phyloP scores from a whole-genome alignment of 208 protist genomes.

The Acanthamoeba quina region DNA sequence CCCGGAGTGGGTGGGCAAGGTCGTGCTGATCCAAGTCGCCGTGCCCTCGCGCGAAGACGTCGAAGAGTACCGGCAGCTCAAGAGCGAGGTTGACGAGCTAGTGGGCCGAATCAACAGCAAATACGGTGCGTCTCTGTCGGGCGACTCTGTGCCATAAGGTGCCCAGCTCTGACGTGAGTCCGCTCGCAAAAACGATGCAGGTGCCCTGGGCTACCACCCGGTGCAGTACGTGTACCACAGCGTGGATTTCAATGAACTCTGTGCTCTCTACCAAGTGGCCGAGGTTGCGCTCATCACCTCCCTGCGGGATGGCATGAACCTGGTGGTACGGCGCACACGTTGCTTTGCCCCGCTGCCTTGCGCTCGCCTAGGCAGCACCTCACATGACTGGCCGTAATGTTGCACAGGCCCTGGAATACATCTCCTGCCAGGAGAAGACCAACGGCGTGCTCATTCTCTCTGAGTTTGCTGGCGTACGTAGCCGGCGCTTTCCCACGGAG shows the following conservation, averaged over 20 bases:
- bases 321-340: conserved; percentile 71
- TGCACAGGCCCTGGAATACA: conserved; percentile 82
- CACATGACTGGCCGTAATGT: too few relatives aligned
- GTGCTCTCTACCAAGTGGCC: conserved; percentile 85
- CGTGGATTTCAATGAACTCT: conserved; percentile 83
- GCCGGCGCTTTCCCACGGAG: background rate
- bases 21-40: conserved; percentile 89
- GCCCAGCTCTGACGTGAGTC: conserved; percentile 78
- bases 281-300: conserved; percentile 87
- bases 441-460: conserved; percentile 86
- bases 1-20: conserved; percentile 84
- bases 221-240: conserved; percentile 89
- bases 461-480: conserved; percentile 87
- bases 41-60: conserved; percentile 90
- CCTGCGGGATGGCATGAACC: conserved; percentile 90
- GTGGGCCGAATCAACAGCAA: conserved; percentile 91
- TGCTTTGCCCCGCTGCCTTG: too few relatives aligned
- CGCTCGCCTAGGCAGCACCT: too few relatives aligned
- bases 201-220: conserved; percentile 78
- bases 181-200: background rate
- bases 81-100: conserved; percentile 85
- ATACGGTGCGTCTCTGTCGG: conserved; percentile 87
- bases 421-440: conserved; percentile 82
- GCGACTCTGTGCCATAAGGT: conserved; percentile 89
- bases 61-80: conserved; percentile 90